Conservation (phyloP, 108 stramenopile species). For the Poteriospumella lacustris region DNA sequence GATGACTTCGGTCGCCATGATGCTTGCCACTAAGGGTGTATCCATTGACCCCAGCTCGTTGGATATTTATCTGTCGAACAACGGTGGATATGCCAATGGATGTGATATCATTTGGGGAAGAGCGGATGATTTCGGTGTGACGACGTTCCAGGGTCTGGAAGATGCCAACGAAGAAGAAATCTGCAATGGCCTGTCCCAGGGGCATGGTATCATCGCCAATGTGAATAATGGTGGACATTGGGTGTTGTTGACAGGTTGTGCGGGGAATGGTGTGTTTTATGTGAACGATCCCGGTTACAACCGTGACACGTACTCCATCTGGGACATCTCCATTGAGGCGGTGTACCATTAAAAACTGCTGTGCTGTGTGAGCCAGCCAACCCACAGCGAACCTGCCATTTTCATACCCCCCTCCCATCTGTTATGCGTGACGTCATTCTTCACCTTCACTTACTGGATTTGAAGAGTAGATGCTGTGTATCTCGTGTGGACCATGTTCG, state of each 20-base stretch:
- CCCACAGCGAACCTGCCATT: too few relatives aligned
- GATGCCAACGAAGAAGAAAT: background rate
- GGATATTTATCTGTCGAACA: background rate
- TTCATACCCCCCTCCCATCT: too few relatives aligned
- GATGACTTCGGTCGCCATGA: constrained; percentile 29
- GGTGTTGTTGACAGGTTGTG: constrained; percentile 19
- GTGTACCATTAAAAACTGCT: constrained; percentile 32
- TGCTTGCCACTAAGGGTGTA: constrained; percentile 17
- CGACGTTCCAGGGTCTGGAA: constrained; percentile 17
- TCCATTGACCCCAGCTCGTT: constrained; percentile 2
- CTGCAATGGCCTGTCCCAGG: constrained; percentile 25
- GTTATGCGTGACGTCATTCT: too few relatives aligned
- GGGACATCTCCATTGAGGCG: constrained; percentile 8
- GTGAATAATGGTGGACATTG: constrained; percentile 27
- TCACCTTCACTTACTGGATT: too few relatives aligned
- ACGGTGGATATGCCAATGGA: constrained; percentile 25
- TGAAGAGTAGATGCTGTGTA: too few relatives aligned
- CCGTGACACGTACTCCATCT: background rate
- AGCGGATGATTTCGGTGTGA: background rate
- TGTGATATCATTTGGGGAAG: constrained; percentile 21
- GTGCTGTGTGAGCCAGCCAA: too few relatives aligned
- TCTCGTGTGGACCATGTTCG: too few relatives aligned
- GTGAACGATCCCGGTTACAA: constrained; percentile 30
- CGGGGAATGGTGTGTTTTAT: constrained; percentile 14
- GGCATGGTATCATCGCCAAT: constrained; percentile 26